These are phyloP conservation scores for Podospora australis DNA, from an alignment of 495 filamentous ascomycete genomes.

Conservation along the genomic window DNA sequence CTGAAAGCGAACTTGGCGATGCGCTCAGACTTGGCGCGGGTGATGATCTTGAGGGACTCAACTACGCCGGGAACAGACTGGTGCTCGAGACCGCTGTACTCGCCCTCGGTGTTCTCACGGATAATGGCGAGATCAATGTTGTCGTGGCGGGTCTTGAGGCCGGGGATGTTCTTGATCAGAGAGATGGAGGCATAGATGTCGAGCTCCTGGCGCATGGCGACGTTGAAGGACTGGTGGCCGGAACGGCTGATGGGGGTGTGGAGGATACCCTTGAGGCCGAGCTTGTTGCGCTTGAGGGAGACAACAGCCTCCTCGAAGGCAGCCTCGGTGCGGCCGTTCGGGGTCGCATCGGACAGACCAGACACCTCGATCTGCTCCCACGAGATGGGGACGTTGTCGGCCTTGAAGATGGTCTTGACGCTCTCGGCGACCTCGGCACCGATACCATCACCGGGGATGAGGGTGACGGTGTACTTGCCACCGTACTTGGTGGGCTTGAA, in stretches of 20 bases:
- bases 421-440: slow-evolving; percentile 96
- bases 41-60: slow-evolving; percentile 99
- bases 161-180: slow-evolving; percentile 98
- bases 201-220: slow-evolving; percentile 95
- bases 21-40: slow-evolving; percentile 94
- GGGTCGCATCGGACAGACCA: slow-evolving; percentile 68
- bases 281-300: slow-evolving; percentile 94
- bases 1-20: slow-evolving; percentile 98
- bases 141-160: slow-evolving; percentile 93
- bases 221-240: slow-evolving; percentile 98
- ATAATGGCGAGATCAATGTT: slow-evolving; percentile 97
- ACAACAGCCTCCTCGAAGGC: slow-evolving; percentile 91
- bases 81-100: slow-evolving; percentile 98
- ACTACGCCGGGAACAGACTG: slow-evolving; percentile 96
- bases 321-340: slow-evolving; percentile 84
- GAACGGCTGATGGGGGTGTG: slow-evolving; percentile 95
- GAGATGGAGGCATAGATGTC: slow-evolving; percentile 99
- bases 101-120: slow-evolving; percentile 98
- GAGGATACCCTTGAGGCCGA: slow-evolving; percentile 94
- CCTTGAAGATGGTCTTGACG: slow-evolving; percentile 98
- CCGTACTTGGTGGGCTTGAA: slow-evolving; percentile 99
- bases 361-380: slow-evolving; percentile 98
- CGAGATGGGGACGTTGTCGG: slow-evolving; percentile 95
- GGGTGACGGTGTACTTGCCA: slow-evolving; percentile 97
- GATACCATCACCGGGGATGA: slow-evolving; percentile 97